These are phyloP conservation scores for Picea sitchensis DNA, from an alignment of 75 land plant species.

Conservation along the genomic window DNA sequence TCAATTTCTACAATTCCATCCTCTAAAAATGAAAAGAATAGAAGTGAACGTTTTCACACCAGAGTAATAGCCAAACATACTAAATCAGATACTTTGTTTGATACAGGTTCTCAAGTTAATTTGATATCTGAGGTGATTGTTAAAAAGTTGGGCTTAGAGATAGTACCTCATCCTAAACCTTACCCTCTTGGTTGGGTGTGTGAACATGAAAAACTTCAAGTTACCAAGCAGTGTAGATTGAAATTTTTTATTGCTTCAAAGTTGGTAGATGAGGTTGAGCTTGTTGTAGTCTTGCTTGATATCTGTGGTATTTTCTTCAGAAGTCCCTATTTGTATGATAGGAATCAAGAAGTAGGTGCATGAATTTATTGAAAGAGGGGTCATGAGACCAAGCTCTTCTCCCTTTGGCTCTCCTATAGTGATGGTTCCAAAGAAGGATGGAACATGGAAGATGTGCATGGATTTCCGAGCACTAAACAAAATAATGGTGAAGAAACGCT, in stretches of 20 bases:
- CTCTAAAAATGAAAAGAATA: background rate
- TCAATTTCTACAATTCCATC: background rate
- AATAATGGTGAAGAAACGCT: too few species aligned
- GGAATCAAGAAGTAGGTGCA: background rate
- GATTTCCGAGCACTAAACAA: too few species aligned
- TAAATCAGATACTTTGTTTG: background rate
- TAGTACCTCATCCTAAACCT: too few species aligned
- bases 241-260: background rate
- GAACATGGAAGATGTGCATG: too few species aligned
- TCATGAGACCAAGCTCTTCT: background rate
- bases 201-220: background rate
- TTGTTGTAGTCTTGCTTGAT: background rate
- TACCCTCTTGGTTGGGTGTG: background rate
- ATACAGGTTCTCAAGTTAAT: background rate
- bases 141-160: too few species aligned
- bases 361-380: background rate
- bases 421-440: background rate
- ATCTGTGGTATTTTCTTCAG: background rate
- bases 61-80: background rate
- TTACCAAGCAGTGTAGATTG: background rate
- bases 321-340: background rate
- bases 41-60: background rate
- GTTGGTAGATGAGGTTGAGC: background rate
- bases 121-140: background rate
- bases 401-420: background rate